phyloP scores from a whole-genome alignment of 805 yeast species.

The Candida arabinofermentans region DNA sequence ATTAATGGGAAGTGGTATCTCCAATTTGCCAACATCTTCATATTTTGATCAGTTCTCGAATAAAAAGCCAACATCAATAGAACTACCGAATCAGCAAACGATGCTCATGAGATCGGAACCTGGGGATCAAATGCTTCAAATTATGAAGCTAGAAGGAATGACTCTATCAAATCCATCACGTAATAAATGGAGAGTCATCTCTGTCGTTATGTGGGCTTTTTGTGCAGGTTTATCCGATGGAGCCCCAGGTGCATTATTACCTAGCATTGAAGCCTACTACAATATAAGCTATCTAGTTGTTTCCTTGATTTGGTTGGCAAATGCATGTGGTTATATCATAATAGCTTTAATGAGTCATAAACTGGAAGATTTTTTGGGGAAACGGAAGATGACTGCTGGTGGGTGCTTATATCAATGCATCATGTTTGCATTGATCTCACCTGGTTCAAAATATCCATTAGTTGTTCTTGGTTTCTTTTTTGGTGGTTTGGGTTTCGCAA shows the following conservation, averaged over 20 bases:
- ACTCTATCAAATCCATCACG: slow-evolving; percentile 39
- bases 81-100: slow-evolving; percentile 14
- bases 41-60: slow-evolving; percentile 14
- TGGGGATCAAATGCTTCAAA: slow-evolving; percentile 3
- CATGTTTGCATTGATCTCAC: slow-evolving; percentile 42
- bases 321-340: slow-evolving; percentile 50
- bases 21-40: slow-evolving; percentile 6
- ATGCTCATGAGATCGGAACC: slow-evolving; percentile 2
- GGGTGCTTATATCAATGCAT: slow-evolving; percentile 36
- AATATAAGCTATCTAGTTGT: slow-evolving; percentile 47
- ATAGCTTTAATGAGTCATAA: slow-evolving; percentile 48
- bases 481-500: slow-evolving; percentile 57
- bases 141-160: slow-evolving; percentile 28
- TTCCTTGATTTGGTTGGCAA: slow-evolving; percentile 54
- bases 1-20: slow-evolving; percentile 11
- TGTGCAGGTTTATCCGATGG: slow-evolving; percentile 48
- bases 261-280: slow-evolving; percentile 48
- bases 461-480: slow-evolving; percentile 47
- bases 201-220: slow-evolving; percentile 39
- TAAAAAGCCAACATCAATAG: slow-evolving; percentile 7
- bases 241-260: slow-evolving; percentile 58
- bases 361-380: slow-evolving; percentile 39
- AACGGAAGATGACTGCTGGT: slow-evolving; percentile 34
- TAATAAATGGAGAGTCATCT: slow-evolving; percentile 39
- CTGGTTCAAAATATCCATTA: slow-evolving; percentile 47